Evolutionary conservation across 805 yeast genomes (phyloP).

Genomic region (Cyberlindnera amylophila): DNA sequence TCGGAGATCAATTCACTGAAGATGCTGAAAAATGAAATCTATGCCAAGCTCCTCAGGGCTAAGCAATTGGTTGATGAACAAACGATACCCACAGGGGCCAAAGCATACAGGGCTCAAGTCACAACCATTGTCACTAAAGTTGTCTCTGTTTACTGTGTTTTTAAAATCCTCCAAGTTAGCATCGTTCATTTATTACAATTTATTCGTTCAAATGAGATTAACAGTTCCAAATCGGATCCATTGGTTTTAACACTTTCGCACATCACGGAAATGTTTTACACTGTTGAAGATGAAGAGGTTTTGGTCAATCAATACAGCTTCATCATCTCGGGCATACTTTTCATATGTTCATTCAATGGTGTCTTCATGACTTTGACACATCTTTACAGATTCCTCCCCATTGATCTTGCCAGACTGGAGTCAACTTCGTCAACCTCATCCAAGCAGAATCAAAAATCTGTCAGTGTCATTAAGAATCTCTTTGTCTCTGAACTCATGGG

Average conservation of each 20-base stretch:
- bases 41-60: conserved; percentile 16
- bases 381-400: conserved; percentile 37
- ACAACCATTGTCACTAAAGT: conserved; percentile 2
- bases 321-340: conserved; percentile 53
- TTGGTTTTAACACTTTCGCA: conserved; percentile 36
- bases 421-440: conserved; percentile 5
- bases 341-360: conserved; percentile 60
- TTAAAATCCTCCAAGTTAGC: conserved; percentile 33
- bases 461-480: conserved; percentile 37
- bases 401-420: conserved; percentile 28
- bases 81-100: not conserved
- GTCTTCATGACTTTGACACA: conserved; percentile 60
- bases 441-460: conserved; percentile 19
- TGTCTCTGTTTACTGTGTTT: conserved; percentile 34
- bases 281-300: conserved; percentile 34
- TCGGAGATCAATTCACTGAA: conserved; percentile 22
- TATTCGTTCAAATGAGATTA: conserved; percentile 10
- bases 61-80: conserved; percentile 10
- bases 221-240: conserved; percentile 30
- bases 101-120: not conserved
- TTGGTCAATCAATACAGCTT: conserved; percentile 39
- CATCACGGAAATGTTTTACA: conserved; percentile 29
- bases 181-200: conserved; percentile 27
- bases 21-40: conserved; percentile 24
- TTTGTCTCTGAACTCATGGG: conserved; percentile 37